Base-by-base conservation (phyloP, 2,329 filamentous ascomycete species). In the Aspergillus ibericus region DNA sequence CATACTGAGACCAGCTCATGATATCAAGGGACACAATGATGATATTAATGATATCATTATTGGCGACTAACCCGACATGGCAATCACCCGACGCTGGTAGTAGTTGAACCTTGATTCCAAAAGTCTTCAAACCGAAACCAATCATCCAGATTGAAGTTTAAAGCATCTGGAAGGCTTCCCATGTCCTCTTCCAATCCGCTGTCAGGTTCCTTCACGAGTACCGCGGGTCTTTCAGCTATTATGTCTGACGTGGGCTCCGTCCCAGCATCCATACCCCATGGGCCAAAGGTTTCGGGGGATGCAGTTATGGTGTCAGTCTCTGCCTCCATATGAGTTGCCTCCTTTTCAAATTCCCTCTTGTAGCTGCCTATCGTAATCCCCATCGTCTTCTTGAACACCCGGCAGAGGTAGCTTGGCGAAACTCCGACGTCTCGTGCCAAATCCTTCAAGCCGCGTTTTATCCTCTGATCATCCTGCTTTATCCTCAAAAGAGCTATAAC, bases 391-490 rank as follows among this genome's bases (percentile, higher is more conserved):
- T 84, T 86, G 66, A 87, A 87, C 4, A 83, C 78, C 22, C 83
- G 79, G 64, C 85, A 82, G 52, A 87, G 83, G 66, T 87, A 83
- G 71, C 83, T 81, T 53, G 83, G 82, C 9, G 83, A 84, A 36
- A 86, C 69, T 0, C 81, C 81, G 5, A 81, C 81, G 65, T 77
- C 76, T 44, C 69, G 75, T 7, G 84, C 84, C 67, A 87, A 73
- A 20, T 78, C 73, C 32, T 79, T 76, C 50, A 84, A 63, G 46
- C 72, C 78, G 58, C 76, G 68, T 48, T 66, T 71, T 51, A 42
- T 29, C 40, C 1, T 9, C 22, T 32, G 12, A 22, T 10, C 29
- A 32, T 10, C 9, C 9, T 40, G 38, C 2, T 32, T 10, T 10
- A 48, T 27, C 9, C 34, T 32, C 27, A 55, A 18, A n/a, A 55